phyloP scores from a whole-genome alignment of 2,329 filamentous ascomycete species.

The Colletotrichum sojae region DNA sequence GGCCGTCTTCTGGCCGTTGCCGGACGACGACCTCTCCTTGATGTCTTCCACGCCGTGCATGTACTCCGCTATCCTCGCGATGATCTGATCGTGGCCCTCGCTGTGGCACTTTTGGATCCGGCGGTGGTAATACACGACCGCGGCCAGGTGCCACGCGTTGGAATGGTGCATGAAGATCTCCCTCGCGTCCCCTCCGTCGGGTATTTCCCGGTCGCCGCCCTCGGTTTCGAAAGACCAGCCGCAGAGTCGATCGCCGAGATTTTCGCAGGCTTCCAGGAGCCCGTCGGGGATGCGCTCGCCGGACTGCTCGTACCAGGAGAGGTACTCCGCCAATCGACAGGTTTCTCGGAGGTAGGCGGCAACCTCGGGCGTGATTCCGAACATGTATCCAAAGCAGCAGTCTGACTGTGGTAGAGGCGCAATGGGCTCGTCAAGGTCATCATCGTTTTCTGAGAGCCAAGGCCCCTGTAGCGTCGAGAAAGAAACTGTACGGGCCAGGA shows the following conservation, averaged over 20 bases:
- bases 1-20: background rate
- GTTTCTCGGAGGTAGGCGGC: conserved; percentile 8
- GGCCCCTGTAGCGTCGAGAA: background rate
- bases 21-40: conserved; percentile 1
- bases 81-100: background rate
- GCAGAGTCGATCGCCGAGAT: conserved; percentile 8
- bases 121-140: conserved; percentile 13
- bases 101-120: conserved; percentile 13
- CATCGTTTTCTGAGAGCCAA: background rate
- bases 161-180: conserved; percentile 23
- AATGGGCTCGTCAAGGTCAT: background rate
- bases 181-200: background rate
- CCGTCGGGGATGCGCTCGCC: conserved; percentile 17
- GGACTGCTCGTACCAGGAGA: conserved; percentile 8
- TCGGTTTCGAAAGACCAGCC: background rate
- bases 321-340: conserved; percentile 11
- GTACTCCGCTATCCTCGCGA: conserved; percentile 3
- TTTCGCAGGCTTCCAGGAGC: conserved; percentile 5
- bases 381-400: conserved; percentile 27
- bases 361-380: conserved; percentile 2
- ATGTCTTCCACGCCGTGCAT: conserved; percentile 28
- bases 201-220: background rate
- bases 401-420: background rate
- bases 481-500: conserved; percentile 15
- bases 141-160: conserved; percentile 13